phyloP scores from a whole-genome alignment of 2,329 filamentous ascomycete genomes.

The Trichoderma sp. region DNA sequence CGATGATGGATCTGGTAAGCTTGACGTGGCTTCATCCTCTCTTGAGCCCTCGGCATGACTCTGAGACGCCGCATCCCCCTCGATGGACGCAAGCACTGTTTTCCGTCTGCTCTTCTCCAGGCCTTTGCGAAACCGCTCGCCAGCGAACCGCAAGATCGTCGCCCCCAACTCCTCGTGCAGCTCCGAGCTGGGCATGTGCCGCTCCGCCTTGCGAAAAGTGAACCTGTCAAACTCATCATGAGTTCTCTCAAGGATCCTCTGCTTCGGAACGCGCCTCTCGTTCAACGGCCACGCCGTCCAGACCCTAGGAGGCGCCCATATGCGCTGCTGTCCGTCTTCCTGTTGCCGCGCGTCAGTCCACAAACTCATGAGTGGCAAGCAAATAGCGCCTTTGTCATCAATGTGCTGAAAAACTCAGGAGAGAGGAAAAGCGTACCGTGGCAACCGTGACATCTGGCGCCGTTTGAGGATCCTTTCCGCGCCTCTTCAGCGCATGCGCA shows the following conservation, averaged over 20 bases:
- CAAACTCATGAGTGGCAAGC: neutral
- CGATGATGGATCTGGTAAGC: neutral
- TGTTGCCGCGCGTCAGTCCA: constrained; percentile 26
- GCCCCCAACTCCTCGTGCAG: constrained; percentile 73
- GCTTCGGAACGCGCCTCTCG: constrained; percentile 61
- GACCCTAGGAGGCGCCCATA: constrained; percentile 56
- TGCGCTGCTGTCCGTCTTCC: constrained; percentile 37
- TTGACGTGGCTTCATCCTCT: neutral
- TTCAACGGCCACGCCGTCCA: constrained; percentile 90
- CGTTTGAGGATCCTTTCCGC: constrained; percentile 35
- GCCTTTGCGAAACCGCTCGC: constrained; percentile 57
- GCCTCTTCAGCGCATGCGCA: constrained; percentile 65
- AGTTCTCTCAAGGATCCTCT: constrained; percentile 47
- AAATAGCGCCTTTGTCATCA: neutral
- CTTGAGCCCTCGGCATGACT: constrained; percentile 12
- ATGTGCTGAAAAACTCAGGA: no score
- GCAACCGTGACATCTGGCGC: constrained; percentile 37
- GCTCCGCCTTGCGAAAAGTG: constrained; percentile 50
- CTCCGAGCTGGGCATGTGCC: constrained; percentile 56
- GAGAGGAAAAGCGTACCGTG: constrained; percentile 34
- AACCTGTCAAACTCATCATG: constrained; percentile 56
- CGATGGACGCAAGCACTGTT: constrained; percentile 18
- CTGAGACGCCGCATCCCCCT: constrained; percentile 6
- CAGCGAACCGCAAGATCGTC: constrained; percentile 66
- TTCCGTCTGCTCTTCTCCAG: constrained; percentile 30